These are phyloP conservation scores for Pleomassaria siparia DNA, from an alignment of 2,329 filamentous ascomycete species.

Conservation along the genomic window DNA sequence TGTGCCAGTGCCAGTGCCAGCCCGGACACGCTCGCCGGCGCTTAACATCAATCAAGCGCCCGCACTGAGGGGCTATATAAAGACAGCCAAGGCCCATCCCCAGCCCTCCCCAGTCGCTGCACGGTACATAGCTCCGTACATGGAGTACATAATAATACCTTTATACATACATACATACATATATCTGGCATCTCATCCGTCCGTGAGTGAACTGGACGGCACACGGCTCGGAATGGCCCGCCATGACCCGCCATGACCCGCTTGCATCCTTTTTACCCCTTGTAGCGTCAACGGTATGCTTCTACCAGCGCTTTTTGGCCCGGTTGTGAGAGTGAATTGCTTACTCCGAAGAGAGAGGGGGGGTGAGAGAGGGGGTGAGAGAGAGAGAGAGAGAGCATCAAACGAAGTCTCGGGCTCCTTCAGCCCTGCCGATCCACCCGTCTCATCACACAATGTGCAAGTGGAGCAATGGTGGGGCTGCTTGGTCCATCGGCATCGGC, in stretches of 20 bases:
- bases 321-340: too few species aligned
- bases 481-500: background rate
- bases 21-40: conserved; percentile 24
- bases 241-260: background rate
- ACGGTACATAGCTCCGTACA: too few species aligned
- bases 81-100: conserved; percentile 12
- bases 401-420: background rate
- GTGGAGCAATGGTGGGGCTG: conserved; percentile 1
- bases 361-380: background rate
- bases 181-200: conserved; percentile 4
- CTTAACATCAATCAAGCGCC: conserved; percentile 15
- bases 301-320: too few species aligned
- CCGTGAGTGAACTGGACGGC: background rate
- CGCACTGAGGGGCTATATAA: conserved; percentile 19
- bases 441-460: conserved; percentile 6
- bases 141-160: too few species aligned
- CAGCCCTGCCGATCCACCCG: conserved; percentile 14
- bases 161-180: too few species aligned
- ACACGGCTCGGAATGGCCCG: conserved; percentile 1
- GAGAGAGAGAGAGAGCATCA: too few species aligned
- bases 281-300: too few species aligned
- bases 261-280: background rate
- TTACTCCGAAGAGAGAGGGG: background rate
- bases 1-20: background rate
- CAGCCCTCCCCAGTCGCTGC: conserved; percentile 3